Evolutionary conservation across 768 basidiomycete species (phyloP).

Genomic region (Tylopilus balloui): DNA sequence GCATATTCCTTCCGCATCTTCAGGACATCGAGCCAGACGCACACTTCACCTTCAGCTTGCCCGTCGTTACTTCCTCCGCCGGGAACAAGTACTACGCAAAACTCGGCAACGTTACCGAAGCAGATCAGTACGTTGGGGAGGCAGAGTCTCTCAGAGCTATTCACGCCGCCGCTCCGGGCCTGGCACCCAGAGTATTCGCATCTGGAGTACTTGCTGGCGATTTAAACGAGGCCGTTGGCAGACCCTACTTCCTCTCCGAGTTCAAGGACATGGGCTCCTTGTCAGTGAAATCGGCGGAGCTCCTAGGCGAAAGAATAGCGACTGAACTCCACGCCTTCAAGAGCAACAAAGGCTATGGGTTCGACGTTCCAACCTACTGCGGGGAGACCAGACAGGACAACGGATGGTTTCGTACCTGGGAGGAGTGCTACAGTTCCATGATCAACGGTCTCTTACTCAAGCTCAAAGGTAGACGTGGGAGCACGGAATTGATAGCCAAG

Average conservation of each 20-base stretch:
- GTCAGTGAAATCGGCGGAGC: conserved; percentile 40
- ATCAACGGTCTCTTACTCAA: conserved; percentile 53
- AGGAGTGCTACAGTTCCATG: conserved; percentile 59
- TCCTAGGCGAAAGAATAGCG: conserved; percentile 59
- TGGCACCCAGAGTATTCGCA: conserved; percentile 56
- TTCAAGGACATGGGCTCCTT: conserved; percentile 59
- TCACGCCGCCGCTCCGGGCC: conserved; percentile 56
- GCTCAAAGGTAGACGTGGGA: conserved; percentile 39
- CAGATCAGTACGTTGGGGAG: conserved; percentile 67
- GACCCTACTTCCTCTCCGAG: conserved; percentile 69
- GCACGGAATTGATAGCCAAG: conserved; percentile 45
- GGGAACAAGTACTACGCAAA: conserved; percentile 63
- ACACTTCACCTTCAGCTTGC: conserved; percentile 42
- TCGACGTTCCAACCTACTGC: conserved; percentile 71
- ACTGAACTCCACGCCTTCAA: conserved; percentile 58
- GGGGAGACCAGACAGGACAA: conserved; percentile 67
- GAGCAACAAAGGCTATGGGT: conserved; percentile 60
- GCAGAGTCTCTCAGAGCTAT: conserved; percentile 65
- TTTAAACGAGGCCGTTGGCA: conserved; percentile 31
- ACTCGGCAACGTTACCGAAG: conserved; percentile 45
- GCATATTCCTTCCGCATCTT: conserved; percentile 41
- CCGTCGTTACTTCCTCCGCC: conserved; percentile 51
- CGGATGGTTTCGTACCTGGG: conserved; percentile 73
- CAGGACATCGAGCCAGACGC: conserved; percentile 46
- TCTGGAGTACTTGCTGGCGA: conserved; percentile 36